Conservation (phyloP, 192 early-diverging fungal species). For the Diversispora epigaea region DNA sequence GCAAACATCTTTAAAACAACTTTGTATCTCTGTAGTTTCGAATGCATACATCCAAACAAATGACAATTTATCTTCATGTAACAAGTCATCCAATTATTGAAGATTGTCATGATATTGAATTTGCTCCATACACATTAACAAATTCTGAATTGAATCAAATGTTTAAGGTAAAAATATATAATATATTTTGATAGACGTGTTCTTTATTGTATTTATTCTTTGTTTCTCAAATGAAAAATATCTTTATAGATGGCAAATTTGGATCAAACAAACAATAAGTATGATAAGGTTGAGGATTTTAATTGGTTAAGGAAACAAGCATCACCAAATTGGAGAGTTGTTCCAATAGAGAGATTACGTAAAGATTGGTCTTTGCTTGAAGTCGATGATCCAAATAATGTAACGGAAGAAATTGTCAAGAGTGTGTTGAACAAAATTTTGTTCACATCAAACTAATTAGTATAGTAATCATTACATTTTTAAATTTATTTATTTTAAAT, state of each 20-base stretch:
- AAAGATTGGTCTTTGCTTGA: conserved; percentile 25
- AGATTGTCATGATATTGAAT: conserved; percentile 63
- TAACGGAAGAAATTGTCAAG: neutral
- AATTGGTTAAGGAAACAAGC: conserved; percentile 82
- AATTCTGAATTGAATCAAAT: conserved; percentile 34
- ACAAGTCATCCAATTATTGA: conserved; percentile 87
- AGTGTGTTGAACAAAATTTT: conserved; percentile 13
- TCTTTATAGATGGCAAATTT: conserved; percentile 35
- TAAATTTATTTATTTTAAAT: too few species aligned
- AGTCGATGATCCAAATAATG: neutral
- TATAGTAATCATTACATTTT: too few species aligned
- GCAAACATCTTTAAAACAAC: neutral
- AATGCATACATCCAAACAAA: conserved; percentile 70
- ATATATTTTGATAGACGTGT: neutral
- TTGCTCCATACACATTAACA: conserved; percentile 63
- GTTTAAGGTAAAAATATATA: conserved; percentile 36
- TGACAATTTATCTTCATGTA: conserved; percentile 68
- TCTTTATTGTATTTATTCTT: neutral
- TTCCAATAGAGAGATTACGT: conserved; percentile 25
- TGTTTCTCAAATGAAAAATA: neutral
- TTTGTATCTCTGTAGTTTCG: conserved; percentile 56
- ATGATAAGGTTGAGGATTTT: conserved; percentile 80
- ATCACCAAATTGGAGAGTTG: conserved; percentile 74
- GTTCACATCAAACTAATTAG: too few species aligned
- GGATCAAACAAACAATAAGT: conserved; percentile 47